Percentiles rank a stretch among this genome's conserved stretches.
Evolutionary conservation across 768 basidiomycete genomes (phyloP).

Genomic region (Suillus spraguei): DNA sequence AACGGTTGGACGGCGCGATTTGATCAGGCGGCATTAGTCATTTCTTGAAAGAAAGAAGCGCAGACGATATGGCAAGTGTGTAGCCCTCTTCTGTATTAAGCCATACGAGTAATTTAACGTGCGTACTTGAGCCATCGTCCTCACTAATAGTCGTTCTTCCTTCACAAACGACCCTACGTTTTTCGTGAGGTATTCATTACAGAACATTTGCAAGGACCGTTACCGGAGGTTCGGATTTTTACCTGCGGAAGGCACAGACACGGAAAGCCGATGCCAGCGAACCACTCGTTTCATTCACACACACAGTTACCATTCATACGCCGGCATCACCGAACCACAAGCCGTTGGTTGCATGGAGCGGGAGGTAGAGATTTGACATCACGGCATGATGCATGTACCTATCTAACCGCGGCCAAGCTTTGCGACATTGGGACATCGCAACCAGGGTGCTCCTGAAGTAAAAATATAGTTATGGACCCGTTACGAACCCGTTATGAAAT

Average conservation of each 20-base stretch:
- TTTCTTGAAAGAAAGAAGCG: conserved; percentile 1
- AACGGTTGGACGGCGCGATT: background rate
- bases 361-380: conserved; percentile 4
- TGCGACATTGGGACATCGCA: background rate
- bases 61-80: background rate
- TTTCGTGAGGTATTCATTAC: background rate
- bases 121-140: background rate
- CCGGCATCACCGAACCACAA: conserved; percentile 8
- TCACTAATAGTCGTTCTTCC: background rate
- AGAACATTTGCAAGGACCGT: background rate
- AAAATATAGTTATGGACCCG: background rate
- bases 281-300: background rate
- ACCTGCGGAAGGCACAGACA: background rate
- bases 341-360: conserved; percentile 9
- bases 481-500: conserved; percentile 21
- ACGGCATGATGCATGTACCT: background rate
- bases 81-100: conserved; percentile 3
- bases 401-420: background rate
- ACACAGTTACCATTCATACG: background rate
- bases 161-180: background rate
- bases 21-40: background rate
- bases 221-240: background rate
- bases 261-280: conserved; percentile 1
- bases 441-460: conserved; percentile 4
- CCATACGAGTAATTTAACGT: background rate